Evolutionary conservation across 805 yeast genomes (phyloP), one percentile per base, ranked within the genome.

Genomic region (Teunomyces atbi): DNA sequence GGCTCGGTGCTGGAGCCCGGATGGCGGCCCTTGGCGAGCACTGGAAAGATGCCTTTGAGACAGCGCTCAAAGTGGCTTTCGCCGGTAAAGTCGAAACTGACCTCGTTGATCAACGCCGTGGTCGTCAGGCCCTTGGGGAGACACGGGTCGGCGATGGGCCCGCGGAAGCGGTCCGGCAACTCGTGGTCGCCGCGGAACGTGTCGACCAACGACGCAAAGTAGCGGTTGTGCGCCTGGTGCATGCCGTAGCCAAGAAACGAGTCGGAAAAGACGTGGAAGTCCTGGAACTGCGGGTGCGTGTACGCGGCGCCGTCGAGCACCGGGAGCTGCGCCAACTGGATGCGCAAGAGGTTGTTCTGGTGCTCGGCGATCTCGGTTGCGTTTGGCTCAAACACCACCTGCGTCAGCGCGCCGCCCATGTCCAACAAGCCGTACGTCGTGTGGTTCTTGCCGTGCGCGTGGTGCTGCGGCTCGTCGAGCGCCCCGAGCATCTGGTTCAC

Each of bases 371-470:
- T 61, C 46, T 76, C 81, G 1, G 77, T 67, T 16, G 58, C 40
- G 53, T 76, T 75, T 0, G 89, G 88, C 59, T 75, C 79, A 54
- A 82, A 83, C 3, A 82, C 82, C 16, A 83, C 78, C 57, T 83
- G 88, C 0, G 85, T 78, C 1, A 83, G 78, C 0, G 84, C 83
- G 0, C 85, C 86, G 8, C 86, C 86, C 81, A 81, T 75, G 50
- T 81, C 83, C 32, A 81, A 60, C 12, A 81, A 57, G 0, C 88
- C 89, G 49, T 73, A 81, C 0, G 86, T 76, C 10, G 71, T 60
- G 45, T 72, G 74, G 39, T 65, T 64, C 38, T 72, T 67, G 5
- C 78, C 79, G 45, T 71, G 77, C 28, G 69, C 57, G 40, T 70
- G 75, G 4, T 57, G 52, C 8, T 51, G 54, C 1, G 72, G 71